These are phyloP conservation scores for Nosema muscidifuracis DNA, from an alignment of 371 early-diverging fungal genomes.

Conservation along the genomic window DNA sequence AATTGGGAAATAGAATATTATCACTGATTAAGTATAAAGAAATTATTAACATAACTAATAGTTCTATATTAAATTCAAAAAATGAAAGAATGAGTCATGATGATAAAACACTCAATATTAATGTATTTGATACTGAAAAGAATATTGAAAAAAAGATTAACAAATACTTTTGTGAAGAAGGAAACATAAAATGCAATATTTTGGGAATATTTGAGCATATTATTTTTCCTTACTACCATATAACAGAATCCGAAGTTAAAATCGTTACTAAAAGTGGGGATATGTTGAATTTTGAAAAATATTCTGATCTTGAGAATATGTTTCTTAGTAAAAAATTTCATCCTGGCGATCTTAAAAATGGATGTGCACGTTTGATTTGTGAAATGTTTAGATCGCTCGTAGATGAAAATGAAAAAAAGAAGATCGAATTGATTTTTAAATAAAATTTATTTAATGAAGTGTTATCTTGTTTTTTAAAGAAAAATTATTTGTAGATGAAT, in stretches of 20 bases:
- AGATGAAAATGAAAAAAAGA: no score
- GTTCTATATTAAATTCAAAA: background rate
- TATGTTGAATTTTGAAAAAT: slow-evolving; percentile 65
- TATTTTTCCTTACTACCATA: slow-evolving; percentile 69
- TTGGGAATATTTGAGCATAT: slow-evolving; percentile 79
- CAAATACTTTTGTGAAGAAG: slow-evolving; percentile 95
- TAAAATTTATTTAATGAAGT: no score
- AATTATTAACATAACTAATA: background rate
- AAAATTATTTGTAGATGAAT: no score
- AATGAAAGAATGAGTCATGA: slow-evolving; percentile 75
- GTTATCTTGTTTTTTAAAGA: no score
- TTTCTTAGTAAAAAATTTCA: slow-evolving; percentile 79
- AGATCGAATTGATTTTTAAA: no score
- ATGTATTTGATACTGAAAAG: slow-evolving; percentile 78
- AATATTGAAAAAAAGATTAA: slow-evolving; percentile 80
- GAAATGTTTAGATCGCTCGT: no score
- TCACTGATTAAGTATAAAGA: background rate
- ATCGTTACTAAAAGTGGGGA: slow-evolving; percentile 67
- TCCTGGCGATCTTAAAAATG: slow-evolving; percentile 88
- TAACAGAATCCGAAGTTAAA: slow-evolving; percentile 59
- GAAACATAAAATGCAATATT: slow-evolving; percentile 83
- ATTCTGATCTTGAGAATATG: slow-evolving; percentile 72
- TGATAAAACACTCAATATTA: slow-evolving; percentile 90
- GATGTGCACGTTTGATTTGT: slow-evolving; percentile 76
- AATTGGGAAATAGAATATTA: background rate